Percentiles rank a stretch among this genome's conserved stretches.
phyloP scores from a whole-genome alignment of 257 asterid genomes.

The Capsicum rhomboideum region DNA sequence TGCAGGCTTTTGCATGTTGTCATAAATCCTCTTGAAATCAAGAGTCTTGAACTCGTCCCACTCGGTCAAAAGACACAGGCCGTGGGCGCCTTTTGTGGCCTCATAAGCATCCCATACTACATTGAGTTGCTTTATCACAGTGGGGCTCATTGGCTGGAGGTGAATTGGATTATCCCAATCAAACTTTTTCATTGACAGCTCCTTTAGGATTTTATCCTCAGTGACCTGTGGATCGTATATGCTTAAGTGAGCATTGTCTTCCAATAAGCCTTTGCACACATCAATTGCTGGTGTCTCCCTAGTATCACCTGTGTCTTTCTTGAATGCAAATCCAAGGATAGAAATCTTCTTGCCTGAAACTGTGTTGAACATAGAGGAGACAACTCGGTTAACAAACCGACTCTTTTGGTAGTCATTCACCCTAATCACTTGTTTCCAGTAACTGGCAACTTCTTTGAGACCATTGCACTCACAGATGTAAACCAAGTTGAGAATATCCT shows the following conservation, averaged over 20 bases:
- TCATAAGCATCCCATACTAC: slow-evolving; percentile 39
- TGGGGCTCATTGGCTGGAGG: slow-evolving; percentile 42
- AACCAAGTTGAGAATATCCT: slow-evolving; percentile 38
- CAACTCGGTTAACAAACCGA: slow-evolving; percentile 33
- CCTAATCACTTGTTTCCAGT: slow-evolving; percentile 42
- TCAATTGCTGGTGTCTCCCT: slow-evolving; percentile 43
- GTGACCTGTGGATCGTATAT: slow-evolving; percentile 43
- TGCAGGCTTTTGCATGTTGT: slow-evolving; percentile 42
- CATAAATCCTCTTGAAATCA: slow-evolving; percentile 28
- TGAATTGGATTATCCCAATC: slow-evolving; percentile 45
- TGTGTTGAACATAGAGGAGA: slow-evolving; percentile 41
- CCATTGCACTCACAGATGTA: slow-evolving; percentile 46
- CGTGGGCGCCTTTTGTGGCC: slow-evolving; percentile 36
- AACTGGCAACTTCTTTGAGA: slow-evolving; percentile 33
- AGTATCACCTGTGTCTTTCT: slow-evolving; percentile 41
- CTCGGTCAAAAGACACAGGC: slow-evolving; percentile 36
- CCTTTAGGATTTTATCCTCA: slow-evolving; percentile 36
- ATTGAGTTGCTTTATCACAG: slow-evolving; percentile 23
- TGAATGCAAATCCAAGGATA: slow-evolving; percentile 34
- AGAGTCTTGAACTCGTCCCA: slow-evolving; percentile 39
- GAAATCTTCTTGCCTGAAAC: slow-evolving; percentile 36
- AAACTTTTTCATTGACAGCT: slow-evolving; percentile 32
- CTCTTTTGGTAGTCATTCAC: slow-evolving; percentile 39
- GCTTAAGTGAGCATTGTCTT: slow-evolving; percentile 36
- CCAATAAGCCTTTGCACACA: slow-evolving; percentile 33